Conservation (phyloP, 2,329 filamentous ascomycete genomes). For the Talaromyces verruculosus region DNA sequence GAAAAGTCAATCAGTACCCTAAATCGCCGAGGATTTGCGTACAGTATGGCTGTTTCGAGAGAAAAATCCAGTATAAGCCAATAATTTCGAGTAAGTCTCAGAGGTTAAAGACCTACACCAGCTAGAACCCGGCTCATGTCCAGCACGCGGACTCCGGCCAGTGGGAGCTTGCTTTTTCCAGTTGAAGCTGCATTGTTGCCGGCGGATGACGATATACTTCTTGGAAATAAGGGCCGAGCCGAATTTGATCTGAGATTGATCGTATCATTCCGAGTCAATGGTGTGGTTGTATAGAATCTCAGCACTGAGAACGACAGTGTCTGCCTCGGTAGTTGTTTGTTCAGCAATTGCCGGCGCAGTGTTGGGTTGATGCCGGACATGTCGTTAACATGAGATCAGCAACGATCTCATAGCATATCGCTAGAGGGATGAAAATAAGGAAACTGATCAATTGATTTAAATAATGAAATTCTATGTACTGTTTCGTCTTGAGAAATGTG, state of each 20-base stretch:
- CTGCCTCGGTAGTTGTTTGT: background rate
- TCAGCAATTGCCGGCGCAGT: background rate
- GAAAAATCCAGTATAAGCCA: background rate
- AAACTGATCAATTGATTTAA: background rate
- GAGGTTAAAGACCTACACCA: background rate
- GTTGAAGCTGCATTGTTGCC: background rate
- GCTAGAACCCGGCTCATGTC: slow-evolving; percentile 17
- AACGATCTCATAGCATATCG: background rate
- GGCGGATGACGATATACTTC: background rate
- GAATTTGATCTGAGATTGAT: background rate
- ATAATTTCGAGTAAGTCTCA: background rate
- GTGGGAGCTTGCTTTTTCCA: slow-evolving; percentile 11
- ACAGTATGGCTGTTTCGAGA: slow-evolving; percentile 13
- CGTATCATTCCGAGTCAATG: background rate
- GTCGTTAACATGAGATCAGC: background rate
- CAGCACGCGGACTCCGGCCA: slow-evolving; percentile 2
- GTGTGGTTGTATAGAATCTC: background rate
- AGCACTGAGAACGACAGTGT: background rate
- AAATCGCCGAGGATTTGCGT: slow-evolving; percentile 21
- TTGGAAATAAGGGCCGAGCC: no score
- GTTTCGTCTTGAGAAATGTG: background rate
- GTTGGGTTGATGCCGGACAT: slow-evolving; percentile 1
- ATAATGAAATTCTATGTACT: background rate
- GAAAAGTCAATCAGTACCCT: slow-evolving; percentile 22
- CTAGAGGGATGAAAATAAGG: background rate